These are phyloP conservation scores for Malassezia globosa DNA, from an alignment of 1,284 basidiomycete genomes.

Conservation along the genomic window DNA sequence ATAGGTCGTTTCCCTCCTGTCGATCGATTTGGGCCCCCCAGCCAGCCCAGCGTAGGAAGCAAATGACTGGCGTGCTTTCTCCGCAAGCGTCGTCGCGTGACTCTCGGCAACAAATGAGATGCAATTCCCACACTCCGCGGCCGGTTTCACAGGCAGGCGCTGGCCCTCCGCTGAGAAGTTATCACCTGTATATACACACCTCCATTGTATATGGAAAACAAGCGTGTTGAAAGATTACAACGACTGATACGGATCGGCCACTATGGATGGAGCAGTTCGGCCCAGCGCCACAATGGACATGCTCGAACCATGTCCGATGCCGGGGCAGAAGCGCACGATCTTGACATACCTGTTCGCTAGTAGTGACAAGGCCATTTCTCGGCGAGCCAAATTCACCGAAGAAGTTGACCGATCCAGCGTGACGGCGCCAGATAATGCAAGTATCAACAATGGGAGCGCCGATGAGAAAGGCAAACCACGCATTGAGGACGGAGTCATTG, in stretches of 20 bases:
- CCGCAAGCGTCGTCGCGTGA: too few species aligned
- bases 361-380: constrained; percentile 1
- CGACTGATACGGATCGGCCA: too few species aligned
- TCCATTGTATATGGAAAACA: background rate
- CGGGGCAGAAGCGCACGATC: constrained; percentile 4
- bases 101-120: too few species aligned
- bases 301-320: constrained; percentile 4
- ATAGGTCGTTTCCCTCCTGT: too few species aligned
- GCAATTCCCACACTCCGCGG: too few species aligned
- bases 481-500: constrained; percentile 1
- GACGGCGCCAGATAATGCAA: background rate
- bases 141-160: too few species aligned
- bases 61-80: too few species aligned
- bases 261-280: too few species aligned
- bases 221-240: too few species aligned
- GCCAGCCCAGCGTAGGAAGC: too few species aligned
- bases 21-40: too few species aligned
- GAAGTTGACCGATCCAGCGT: background rate
- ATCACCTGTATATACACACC: background rate
- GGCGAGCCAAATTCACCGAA: constrained; percentile 13
- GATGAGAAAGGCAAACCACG: background rate
- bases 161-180: too few species aligned
- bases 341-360: constrained; percentile 10
- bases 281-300: constrained; percentile 2
- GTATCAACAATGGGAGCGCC: background rate